Conservation (phyloP, 345 rosid species). For the Populus simonii region DNA sequence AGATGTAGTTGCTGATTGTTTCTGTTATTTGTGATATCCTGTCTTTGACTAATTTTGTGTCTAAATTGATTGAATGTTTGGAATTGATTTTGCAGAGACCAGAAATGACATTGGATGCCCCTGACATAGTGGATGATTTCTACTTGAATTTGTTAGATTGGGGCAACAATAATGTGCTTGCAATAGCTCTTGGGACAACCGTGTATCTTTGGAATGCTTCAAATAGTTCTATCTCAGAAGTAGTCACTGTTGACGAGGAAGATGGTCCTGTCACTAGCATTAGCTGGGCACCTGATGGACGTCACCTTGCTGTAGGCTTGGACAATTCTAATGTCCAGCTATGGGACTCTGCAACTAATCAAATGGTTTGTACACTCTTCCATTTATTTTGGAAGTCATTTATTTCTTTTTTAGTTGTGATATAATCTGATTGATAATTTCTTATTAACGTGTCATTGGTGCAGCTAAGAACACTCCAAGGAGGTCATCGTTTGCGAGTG, state of each 20-base stretch:
- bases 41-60: not conserved
- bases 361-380: slow-evolving; percentile 20
- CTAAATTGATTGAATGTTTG: not conserved
- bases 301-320: slow-evolving; percentile 34
- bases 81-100: slow-evolving; percentile 29
- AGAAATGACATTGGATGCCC: slow-evolving; percentile 54
- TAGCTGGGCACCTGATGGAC: slow-evolving; percentile 37
- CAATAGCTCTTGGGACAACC: slow-evolving; percentile 28
- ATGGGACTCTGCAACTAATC: slow-evolving; percentile 21
- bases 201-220: slow-evolving; percentile 32
- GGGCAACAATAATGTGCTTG: slow-evolving; percentile 28
- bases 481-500: slow-evolving; percentile 31
- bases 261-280: slow-evolving; percentile 39
- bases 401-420: not conserved
- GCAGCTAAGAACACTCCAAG: slow-evolving; percentile 26
- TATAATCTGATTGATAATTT: not conserved
- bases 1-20: too few species aligned
- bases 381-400: not conserved
- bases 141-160: slow-evolving; percentile 43
- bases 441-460: not conserved
- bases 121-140: slow-evolving; percentile 48
- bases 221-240: slow-evolving; percentile 34
- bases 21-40: too few species aligned
- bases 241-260: slow-evolving; percentile 42
- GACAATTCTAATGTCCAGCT: slow-evolving; percentile 35